A percentile compares a stretch with the other conserved stretches of the same genome.
phyloP scores from a whole-genome alignment of 352 stramenopile species.

The Halophytophthora batemanensis region DNA sequence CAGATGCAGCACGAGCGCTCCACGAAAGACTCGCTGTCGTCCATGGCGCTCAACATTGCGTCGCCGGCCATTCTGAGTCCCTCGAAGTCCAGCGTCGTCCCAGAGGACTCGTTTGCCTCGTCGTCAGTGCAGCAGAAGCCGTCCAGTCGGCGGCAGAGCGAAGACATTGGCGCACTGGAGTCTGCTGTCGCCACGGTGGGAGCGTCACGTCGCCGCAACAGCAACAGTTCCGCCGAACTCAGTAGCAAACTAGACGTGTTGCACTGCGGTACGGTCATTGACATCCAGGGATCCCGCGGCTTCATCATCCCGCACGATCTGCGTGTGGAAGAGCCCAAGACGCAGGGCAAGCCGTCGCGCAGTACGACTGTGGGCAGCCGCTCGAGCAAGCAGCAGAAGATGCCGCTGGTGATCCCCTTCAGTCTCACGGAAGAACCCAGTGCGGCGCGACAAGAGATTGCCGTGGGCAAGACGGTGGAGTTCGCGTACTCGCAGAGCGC shows the following conservation, averaged over 20 bases:
- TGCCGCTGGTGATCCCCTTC: constrained; percentile 71
- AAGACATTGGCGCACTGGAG: constrained; percentile 31
- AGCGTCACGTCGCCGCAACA: constrained; percentile 10
- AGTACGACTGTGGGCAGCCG: constrained; percentile 3
- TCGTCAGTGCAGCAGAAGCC: constrained; percentile 12
- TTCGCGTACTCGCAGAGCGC: constrained; percentile 40
- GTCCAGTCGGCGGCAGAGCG: constrained; percentile 26
- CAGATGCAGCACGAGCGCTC: constrained; percentile 18
- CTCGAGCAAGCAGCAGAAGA: constrained; percentile 30
- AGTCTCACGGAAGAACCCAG: constrained; percentile 46
- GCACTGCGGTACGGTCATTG: constrained; percentile 76
- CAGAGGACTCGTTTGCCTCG: constrained; percentile 4
- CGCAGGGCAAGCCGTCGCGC: constrained; percentile 10
- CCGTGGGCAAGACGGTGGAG: constrained; percentile 67
- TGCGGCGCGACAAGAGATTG: constrained; percentile 42
- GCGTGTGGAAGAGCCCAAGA: constrained; percentile 27
- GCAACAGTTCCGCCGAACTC: constrained; percentile 21
- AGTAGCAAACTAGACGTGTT: constrained; percentile 61
- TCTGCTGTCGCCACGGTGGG: constrained; percentile 19
- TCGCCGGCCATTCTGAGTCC: constrained; percentile 32
- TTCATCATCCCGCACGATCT: constrained; percentile 78
- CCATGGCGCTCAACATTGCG: constrained; percentile 40
- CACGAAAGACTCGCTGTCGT: constrained; percentile 16
- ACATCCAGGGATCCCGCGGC: constrained; percentile 68
- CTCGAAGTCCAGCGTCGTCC: neutral